Base-by-base conservation (phyloP, 2,329 filamentous ascomycete genomes). In the Annulohypoxylon truncatum region DNA sequence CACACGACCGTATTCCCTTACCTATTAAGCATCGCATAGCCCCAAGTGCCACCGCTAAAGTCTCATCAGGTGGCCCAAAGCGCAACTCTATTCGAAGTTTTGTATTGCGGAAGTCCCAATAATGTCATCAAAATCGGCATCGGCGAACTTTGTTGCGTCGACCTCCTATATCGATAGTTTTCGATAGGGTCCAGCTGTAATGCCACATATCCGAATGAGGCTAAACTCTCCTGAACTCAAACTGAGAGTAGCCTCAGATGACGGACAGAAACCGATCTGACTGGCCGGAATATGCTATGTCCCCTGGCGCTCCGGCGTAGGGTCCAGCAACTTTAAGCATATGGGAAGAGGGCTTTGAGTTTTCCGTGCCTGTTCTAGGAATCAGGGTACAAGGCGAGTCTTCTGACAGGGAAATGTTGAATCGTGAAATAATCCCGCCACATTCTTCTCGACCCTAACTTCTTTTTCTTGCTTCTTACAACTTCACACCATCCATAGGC, bases 51-150 rank as follows among this genome's bases (percentile, higher is more conserved):
- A 42, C 51, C 10, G 22, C 15, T 26, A 46, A 61, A 61, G 42
- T 56, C 26, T 64, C 12, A 42, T 53, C 31, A 4, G 47, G 55
- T 24, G 20, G 46, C 29, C 2, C 38, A 35, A 26, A 54, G 20
- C 42, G 7, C 28, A 63, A 61, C 54, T 63, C 50, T 57, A 63
- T 64, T 53, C 35, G n/a, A 50, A 35, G 38, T 55, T 55, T 29
- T 59, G 50, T n/a, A 38, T 40, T 46, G 26, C 26, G 18, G 44
- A 48, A 48, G 38, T 47, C 20, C 18, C n/a, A 12, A 13, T 15
- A 29, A 48, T 31, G 42, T 31, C 24, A 3, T 40, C 26, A 38
- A 29, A 38, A 46, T 47, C 28, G 52, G 48, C 9, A 44, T 12
- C 31, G 18, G 8, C 38, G 46, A 62, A 64, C 61, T 64, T 26